Evolutionary conservation across 257 asterid genomes (phyloP).

Genomic region (Solanum sejunctum): DNA sequence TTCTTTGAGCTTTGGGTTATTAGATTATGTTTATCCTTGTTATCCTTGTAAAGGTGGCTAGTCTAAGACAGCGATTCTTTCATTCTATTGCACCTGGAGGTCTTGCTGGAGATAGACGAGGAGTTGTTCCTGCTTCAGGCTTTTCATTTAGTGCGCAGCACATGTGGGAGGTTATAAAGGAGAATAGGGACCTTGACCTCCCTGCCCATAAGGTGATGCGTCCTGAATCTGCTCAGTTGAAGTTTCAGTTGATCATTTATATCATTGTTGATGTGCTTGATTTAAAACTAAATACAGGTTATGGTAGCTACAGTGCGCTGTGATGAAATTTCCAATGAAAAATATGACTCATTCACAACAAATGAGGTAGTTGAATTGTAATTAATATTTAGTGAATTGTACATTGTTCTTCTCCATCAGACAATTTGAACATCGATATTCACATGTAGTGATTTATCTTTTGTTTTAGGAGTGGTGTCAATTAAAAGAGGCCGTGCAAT

Average conservation of each 20-base stretch:
- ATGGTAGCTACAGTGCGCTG: slow-evolving; percentile 81
- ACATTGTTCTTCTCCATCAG: not conserved
- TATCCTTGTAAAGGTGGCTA: slow-evolving; percentile 46
- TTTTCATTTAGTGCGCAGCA: slow-evolving; percentile 76
- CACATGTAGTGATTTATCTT: not conserved
- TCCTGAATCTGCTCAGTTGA: slow-evolving; percentile 2
- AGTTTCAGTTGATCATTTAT: not conserved
- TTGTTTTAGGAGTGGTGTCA: slow-evolving; percentile 45
- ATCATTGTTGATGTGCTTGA: slow-evolving; percentile 5
- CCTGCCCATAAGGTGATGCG: slow-evolving; percentile 78
- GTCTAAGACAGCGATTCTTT: slow-evolving; percentile 59
- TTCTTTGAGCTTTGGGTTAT: not conserved
- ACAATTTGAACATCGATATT: not conserved
- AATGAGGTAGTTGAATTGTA: slow-evolving; percentile 34
- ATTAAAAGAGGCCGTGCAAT: slow-evolving; percentile 39
- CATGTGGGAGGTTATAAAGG: slow-evolving; percentile 84
- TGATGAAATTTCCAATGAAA: slow-evolving; percentile 58
- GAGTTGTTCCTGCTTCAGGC: slow-evolving; percentile 91
- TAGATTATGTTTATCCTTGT: slow-evolving; percentile 3
- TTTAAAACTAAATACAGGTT: slow-evolving; percentile 23
- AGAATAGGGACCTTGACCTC: slow-evolving; percentile 85
- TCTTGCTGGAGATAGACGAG: slow-evolving; percentile 93
- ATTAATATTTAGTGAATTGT: not conserved
- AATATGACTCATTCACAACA: slow-evolving; percentile 30
- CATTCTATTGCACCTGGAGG: slow-evolving; percentile 90